A percentile compares a stretch with the other conserved stretches of the same genome.
phyloP scores from a whole-genome alignment of 768 basidiomycete genomes.

The Pulveroboletus frians region DNA sequence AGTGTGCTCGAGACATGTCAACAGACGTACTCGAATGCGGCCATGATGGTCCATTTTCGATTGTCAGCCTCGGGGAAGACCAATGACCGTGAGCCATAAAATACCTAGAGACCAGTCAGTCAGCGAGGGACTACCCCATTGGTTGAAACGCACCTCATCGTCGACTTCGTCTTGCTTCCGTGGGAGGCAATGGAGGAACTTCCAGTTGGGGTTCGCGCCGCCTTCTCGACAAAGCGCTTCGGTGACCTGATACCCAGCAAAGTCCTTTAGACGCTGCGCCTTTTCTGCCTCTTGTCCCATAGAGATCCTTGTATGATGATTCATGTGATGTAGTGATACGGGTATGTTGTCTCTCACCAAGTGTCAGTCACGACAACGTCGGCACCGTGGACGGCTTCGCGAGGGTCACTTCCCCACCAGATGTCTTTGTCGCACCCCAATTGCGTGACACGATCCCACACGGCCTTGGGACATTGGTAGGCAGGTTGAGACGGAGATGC shows the following conservation, averaged over 20 bases:
- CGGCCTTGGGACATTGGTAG: conserved; percentile 65
- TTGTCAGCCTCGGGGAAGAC: conserved; percentile 96
- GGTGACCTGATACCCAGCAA: conserved; percentile 91
- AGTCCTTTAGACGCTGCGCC: conserved; percentile 76
- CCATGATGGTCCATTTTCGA: conserved; percentile 96
- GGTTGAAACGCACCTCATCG: conserved; percentile 62
- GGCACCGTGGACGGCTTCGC: conserved; percentile 82
- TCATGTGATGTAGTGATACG: neutral
- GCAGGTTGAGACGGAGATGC: conserved; percentile 62
- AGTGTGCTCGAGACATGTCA: neutral
- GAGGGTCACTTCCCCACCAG: conserved; percentile 72
- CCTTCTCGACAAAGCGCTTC: conserved; percentile 77
- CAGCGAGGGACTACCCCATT: neutral
- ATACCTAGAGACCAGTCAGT: conserved; percentile 49
- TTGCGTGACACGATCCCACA: conserved; percentile 78
- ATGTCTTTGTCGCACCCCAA: conserved; percentile 70
- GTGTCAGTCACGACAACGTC: conserved; percentile 98
- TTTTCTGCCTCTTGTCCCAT: conserved; percentile 99
- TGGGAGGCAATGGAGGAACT: conserved; percentile 94
- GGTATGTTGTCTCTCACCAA: conserved; percentile 49
- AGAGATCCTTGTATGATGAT: conserved; percentile 64
- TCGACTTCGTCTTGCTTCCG: conserved; percentile 92
- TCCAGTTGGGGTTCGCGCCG: conserved; percentile 83
- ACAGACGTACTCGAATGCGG: conserved; percentile 73
- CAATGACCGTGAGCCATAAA: conserved; percentile 87